Conservation (phyloP, 2,329 filamentous ascomycete genomes). For the Tolypocladium guangdongense region DNA sequence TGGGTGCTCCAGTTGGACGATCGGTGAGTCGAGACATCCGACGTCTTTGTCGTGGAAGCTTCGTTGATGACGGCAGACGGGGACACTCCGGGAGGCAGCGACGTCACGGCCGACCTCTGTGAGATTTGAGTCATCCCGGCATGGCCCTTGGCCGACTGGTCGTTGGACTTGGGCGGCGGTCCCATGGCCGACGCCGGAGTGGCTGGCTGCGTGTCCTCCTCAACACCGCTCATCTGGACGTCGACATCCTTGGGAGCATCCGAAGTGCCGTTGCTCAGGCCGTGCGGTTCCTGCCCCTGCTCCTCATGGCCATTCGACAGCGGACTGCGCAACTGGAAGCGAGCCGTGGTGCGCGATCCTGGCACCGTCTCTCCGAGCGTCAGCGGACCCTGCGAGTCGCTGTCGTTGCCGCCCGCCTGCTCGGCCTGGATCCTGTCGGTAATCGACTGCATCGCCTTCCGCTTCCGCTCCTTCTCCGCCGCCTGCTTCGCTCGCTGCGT, state of each 20-base stretch:
- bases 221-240: slow-evolving; percentile 49
- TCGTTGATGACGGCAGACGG: slow-evolving; percentile 61
- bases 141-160: slow-evolving; percentile 27
- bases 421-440: slow-evolving; percentile 40
- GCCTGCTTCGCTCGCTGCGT: slow-evolving; percentile 49
- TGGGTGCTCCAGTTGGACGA: slow-evolving; percentile 60
- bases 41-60: slow-evolving; percentile 88
- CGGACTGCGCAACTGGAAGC: slow-evolving; percentile 46
- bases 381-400: slow-evolving; percentile 44
- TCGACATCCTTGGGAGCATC: slow-evolving; percentile 39
- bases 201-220: slow-evolving; percentile 33
- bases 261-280: slow-evolving; percentile 45
- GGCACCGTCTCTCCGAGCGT: slow-evolving; percentile 56
- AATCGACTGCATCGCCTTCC: slow-evolving; percentile 47
- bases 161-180: slow-evolving; percentile 30
- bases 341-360: slow-evolving; percentile 36
- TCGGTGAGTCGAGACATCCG: slow-evolving; percentile 54
- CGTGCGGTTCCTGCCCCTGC: slow-evolving; percentile 20
- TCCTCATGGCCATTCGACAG: slow-evolving; percentile 47
- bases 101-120: slow-evolving; percentile 50
- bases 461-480: slow-evolving; percentile 52
- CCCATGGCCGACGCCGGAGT: slow-evolving; percentile 38
- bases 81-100: slow-evolving; percentile 45
- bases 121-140: slow-evolving; percentile 48
- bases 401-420: slow-evolving; percentile 36